These are phyloP conservation scores for Diphasiastrum complanatum DNA, from an alignment of 83 land plant species.

Conservation along the genomic window DNA sequence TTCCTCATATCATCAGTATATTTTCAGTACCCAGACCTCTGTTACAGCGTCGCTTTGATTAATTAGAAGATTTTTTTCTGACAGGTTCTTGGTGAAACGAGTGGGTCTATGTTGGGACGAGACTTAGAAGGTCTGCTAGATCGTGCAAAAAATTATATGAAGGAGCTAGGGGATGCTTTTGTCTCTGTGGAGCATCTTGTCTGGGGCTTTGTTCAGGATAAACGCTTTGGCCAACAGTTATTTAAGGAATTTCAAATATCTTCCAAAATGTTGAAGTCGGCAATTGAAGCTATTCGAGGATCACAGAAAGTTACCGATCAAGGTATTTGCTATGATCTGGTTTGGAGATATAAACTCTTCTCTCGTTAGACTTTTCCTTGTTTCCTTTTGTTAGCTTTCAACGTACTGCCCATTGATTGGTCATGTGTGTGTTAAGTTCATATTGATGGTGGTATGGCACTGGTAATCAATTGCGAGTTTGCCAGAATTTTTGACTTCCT, in stretches of 20 bases:
- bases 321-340: conserved; percentile 36
- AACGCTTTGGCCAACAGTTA: conserved; percentile 82
- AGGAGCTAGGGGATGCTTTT: conserved; percentile 85
- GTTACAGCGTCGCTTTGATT: too few species aligned
- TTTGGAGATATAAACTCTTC: neutral
- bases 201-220: conserved; percentile 66
- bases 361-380: neutral
- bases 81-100: conserved; percentile 75
- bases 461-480: too few species aligned
- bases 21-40: too few species aligned
- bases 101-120: conserved; percentile 92
- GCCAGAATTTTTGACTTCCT: too few species aligned
- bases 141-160: conserved; percentile 66
- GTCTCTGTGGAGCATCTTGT: conserved; percentile 95
- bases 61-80: neutral
- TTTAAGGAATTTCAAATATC: conserved; percentile 84
- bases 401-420: too few species aligned
- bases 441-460: too few species aligned
- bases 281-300: conserved; percentile 73
- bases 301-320: conserved; percentile 86
- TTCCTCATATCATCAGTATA: too few species aligned
- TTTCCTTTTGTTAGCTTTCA: too few species aligned
- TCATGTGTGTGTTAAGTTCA: too few species aligned
- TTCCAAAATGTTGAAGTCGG: conserved; percentile 46
- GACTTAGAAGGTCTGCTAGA: conserved; percentile 76